Percentiles rank a stretch among this genome's conserved stretches.
Conservation (phyloP, 2,329 filamentous ascomycete genomes). For the Beauveria brongniartii region DNA sequence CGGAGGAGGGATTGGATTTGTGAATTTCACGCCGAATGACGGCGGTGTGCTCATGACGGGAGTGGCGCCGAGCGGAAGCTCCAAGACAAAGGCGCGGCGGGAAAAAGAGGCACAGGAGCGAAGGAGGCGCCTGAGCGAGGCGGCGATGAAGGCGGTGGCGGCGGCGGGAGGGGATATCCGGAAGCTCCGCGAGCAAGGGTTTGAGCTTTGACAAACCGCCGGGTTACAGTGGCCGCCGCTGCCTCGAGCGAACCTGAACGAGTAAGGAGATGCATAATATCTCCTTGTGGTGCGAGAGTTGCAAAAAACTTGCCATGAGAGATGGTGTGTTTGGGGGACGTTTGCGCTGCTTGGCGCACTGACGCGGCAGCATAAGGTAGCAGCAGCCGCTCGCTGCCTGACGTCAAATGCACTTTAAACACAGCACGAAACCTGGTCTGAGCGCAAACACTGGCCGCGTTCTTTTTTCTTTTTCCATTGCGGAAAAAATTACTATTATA, state of each 20-base stretch:
- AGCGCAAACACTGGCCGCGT: background rate
- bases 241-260: background rate
- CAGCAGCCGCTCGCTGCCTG: no score
- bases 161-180: conserved; percentile 62
- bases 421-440: background rate
- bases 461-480: background rate
- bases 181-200: conserved; percentile 42
- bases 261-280: no score
- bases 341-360: background rate
- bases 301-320: no score
- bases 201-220: conserved; percentile 28
- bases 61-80: conserved; percentile 83
- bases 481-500: background rate
- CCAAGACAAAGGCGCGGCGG: conserved; percentile 87
- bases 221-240: background rate
- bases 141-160: conserved; percentile 58
- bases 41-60: conserved; percentile 72
- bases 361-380: no score
- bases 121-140: conserved; percentile 58
- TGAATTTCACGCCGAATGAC: conserved; percentile 84
- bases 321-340: no score
- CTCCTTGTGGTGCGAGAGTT: no score
- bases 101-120: conserved; percentile 83
- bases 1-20: conserved; percentile 47
- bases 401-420: no score